Conservation (phyloP, 1,139 yeast genomes). For the Suhomyces panamericanus region DNA sequence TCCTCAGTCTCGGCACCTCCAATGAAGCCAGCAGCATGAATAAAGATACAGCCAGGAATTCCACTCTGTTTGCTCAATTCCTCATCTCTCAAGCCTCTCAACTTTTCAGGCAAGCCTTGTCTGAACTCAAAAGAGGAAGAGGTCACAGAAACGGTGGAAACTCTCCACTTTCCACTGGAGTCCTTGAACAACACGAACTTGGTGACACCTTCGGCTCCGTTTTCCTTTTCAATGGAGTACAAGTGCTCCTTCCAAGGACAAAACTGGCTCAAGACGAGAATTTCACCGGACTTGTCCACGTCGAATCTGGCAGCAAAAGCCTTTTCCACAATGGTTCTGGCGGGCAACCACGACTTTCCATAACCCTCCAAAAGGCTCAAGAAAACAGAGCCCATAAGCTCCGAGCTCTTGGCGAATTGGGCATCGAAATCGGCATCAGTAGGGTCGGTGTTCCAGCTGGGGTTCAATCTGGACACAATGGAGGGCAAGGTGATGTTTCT, state of each 20-base stretch:
- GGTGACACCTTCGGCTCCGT: conserved; percentile 53
- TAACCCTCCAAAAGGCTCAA: conserved; percentile 64
- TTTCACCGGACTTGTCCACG: conserved; percentile 65
- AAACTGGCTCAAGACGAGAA: conserved; percentile 67
- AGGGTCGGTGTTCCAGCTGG: conserved; percentile 73
- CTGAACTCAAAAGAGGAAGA: conserved; percentile 81
- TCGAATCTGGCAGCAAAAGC: conserved; percentile 60
- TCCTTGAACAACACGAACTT: conserved; percentile 83
- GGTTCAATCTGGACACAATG: conserved; percentile 73
- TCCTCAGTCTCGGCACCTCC: conserved; percentile 89
- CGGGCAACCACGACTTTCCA: conserved; percentile 91
- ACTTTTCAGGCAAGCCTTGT: conserved; percentile 80
- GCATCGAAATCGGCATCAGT: conserved; percentile 67
- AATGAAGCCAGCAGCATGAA: conserved; percentile 96
- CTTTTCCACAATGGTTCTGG: conserved; percentile 70
- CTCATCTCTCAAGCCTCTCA: conserved; percentile 95
- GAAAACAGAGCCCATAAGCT: conserved; percentile 81
- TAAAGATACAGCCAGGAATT: conserved; percentile 80
- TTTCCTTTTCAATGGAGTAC: conserved; percentile 68
- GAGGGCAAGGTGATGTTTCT: conserved; percentile 76
- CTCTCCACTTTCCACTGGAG: conserved; percentile 74
- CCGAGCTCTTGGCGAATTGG: conserved; percentile 69
- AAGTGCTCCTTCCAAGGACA: conserved; percentile 97
- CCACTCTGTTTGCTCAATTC: conserved; percentile 71
- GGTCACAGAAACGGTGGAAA: conserved; percentile 82